Evolutionary conservation across 192 early-diverging fungal species (phyloP).

Genomic region (Coemansia sp.): DNA sequence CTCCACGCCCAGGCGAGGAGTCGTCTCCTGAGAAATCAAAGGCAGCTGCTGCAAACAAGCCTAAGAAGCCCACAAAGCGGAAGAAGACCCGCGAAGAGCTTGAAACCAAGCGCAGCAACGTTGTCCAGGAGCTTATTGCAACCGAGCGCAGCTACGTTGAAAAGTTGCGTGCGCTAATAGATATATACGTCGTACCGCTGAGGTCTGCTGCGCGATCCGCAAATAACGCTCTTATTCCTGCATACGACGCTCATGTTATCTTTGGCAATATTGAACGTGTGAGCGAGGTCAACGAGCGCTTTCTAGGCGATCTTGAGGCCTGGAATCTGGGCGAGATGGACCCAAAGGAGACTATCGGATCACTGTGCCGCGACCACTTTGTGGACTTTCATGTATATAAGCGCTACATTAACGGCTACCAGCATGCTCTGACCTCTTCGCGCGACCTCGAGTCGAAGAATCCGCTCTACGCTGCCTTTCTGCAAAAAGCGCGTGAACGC

Average conservation of each 20-base stretch:
- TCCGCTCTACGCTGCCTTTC: slow-evolving; percentile 53
- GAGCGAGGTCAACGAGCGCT: slow-evolving; percentile 54
- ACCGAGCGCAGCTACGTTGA: slow-evolving; percentile 66
- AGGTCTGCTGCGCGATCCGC: slow-evolving; percentile 52
- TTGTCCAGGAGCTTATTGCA: slow-evolving; percentile 60
- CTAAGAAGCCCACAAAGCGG: slow-evolving; percentile 23
- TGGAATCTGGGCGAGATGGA: slow-evolving; percentile 43
- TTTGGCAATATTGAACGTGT: slow-evolving; percentile 66
- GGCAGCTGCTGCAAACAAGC: slow-evolving; percentile 1
- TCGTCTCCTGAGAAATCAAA: slow-evolving; percentile 11
- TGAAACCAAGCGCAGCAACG: slow-evolving; percentile 51
- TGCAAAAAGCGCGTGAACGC: slow-evolving; percentile 57
- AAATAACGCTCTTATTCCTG: slow-evolving; percentile 57
- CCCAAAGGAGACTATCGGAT: slow-evolving; percentile 53
- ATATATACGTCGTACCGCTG: slow-evolving; percentile 58
- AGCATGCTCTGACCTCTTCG: slow-evolving; percentile 57
- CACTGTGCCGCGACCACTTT: slow-evolving; percentile 58
- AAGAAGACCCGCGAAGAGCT: slow-evolving; percentile 46
- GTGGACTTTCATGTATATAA: slow-evolving; percentile 62
- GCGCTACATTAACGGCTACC: slow-evolving; percentile 63
- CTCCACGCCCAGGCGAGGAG: slow-evolving; percentile 20
- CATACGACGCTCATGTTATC: slow-evolving; percentile 59
- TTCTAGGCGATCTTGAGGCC: slow-evolving; percentile 56
- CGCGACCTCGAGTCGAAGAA: slow-evolving; percentile 57
- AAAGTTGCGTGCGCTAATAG: slow-evolving; percentile 56